Conservation (phyloP, 2,329 filamentous ascomycete genomes). For the Xylariales sp. region DNA sequence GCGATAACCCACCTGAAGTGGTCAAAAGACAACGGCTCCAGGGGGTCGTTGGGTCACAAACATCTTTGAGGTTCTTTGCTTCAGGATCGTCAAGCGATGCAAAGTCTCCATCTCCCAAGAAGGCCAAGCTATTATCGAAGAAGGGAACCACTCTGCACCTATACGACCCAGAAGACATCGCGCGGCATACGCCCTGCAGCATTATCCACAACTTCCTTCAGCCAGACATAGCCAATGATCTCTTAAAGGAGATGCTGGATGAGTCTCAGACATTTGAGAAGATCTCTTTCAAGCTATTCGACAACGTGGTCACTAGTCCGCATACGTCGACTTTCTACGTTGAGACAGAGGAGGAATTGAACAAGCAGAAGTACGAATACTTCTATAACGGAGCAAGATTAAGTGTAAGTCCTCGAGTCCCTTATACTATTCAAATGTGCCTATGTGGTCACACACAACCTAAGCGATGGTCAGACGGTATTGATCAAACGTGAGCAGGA, state of each 20-base stretch:
- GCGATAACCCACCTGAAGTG: constrained; percentile 18
- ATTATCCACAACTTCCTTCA: constrained; percentile 90
- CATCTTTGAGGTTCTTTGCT: constrained; percentile 55
- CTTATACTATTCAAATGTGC: no score
- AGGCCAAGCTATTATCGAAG: constrained; percentile 53
- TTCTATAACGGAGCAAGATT: constrained; percentile 77
- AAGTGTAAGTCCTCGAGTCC: constrained; percentile 38
- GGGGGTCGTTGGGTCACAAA: constrained; percentile 50
- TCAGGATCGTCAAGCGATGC: constrained; percentile 11
- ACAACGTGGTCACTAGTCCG: constrained; percentile 77
- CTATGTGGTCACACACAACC: no score
- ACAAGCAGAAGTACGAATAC: constrained; percentile 71
- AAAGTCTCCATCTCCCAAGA: constrained; percentile 29
- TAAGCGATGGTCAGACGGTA: no score
- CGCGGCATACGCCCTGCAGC: constrained; percentile 80
- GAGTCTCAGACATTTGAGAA: constrained; percentile 69
- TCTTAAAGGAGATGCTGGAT: constrained; percentile 70
- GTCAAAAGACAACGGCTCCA: constrained; percentile 29
- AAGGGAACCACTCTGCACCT: constrained; percentile 82
- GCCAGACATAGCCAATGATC: constrained; percentile 60
- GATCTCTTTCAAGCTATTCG: constrained; percentile 79
- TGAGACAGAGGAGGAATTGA: constrained; percentile 64
- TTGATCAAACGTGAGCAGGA: no score
- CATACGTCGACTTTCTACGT: constrained; percentile 85
- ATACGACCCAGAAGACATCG: constrained; percentile 76